A percentile compares a stretch with the other conserved stretches of the same genome.
phyloP scores from a whole-genome alignment of 176 grass and related monocot genomes.

The Ampelocalamus luodianensis region DNA sequence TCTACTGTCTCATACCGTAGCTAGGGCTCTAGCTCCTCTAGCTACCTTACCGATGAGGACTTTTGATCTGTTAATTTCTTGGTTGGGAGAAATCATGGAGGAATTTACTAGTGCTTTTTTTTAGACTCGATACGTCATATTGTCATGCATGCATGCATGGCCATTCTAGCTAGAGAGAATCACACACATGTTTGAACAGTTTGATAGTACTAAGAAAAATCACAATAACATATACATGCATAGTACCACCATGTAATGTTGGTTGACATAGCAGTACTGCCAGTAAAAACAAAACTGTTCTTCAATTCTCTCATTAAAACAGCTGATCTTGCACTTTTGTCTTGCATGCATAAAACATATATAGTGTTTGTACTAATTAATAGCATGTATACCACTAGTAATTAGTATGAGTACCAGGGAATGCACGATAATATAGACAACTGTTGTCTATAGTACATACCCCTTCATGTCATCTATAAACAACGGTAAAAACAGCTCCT shows the following conservation, averaged over 20 bases:
- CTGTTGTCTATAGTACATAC: no score
- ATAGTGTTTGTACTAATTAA: no score
- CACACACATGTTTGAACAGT: conserved; percentile 1
- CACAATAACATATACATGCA: not conserved
- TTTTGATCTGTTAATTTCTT: no score
- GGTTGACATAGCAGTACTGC: not conserved
- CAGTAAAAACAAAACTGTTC: not conserved
- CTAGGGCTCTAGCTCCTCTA: no score
- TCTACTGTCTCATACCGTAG: no score
- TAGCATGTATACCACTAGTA: no score
- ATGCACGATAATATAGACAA: no score
- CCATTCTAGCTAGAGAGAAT: not conserved
- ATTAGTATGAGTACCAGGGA: no score
- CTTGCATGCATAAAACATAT: not conserved
- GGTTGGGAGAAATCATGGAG: not conserved
- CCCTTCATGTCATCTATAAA: no score
- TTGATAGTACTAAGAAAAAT: not conserved
- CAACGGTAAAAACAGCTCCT: no score
- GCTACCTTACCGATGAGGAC: no score
- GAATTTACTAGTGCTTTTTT: not conserved
- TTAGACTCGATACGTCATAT: no score
- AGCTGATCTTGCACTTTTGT: not conserved
- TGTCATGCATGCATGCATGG: not conserved
- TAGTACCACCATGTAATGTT: not conserved
- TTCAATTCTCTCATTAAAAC: not conserved